Evolutionary conservation across 345 rosid genomes (phyloP).

Genomic region (Rhodomyrtus tomentosa): DNA sequence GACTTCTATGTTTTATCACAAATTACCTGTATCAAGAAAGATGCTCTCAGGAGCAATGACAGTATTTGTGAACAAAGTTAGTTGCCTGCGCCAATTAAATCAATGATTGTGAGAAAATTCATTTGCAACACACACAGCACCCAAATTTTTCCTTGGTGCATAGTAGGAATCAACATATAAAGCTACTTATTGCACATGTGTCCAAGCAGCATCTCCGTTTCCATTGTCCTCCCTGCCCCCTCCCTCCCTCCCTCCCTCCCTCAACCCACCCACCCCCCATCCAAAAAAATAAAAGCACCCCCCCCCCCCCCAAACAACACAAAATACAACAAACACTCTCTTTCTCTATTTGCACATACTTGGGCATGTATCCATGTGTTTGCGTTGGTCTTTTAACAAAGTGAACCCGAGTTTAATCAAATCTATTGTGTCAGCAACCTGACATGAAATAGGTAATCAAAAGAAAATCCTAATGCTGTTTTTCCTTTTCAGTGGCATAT

Average conservation of each 20-base stretch:
- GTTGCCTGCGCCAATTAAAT: background rate
- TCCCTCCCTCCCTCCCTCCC: background rate
- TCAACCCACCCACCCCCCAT: background rate
- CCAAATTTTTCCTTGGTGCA: background rate
- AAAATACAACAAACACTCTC: background rate
- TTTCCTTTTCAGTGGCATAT: background rate
- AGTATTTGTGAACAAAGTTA: background rate
- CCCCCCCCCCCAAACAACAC: background rate
- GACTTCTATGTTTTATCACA: background rate
- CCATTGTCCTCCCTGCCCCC: background rate
- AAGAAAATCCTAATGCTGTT: background rate
- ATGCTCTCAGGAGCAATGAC: background rate
- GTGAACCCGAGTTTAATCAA: background rate
- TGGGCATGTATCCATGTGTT: background rate
- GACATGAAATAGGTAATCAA: background rate
- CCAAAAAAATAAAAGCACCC: background rate
- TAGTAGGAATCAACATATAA: background rate
- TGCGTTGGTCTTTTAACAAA: background rate
- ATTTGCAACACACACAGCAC: background rate
- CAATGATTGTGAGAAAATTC: background rate
- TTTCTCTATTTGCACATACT: background rate
- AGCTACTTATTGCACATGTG: background rate
- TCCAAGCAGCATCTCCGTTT: background rate
- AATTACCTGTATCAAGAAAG: background rate
- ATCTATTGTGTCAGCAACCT: background rate